Evolutionary conservation across 257 asterid genomes (phyloP), one percentile per base, ranked within the genome.

Genomic region (Mentha longifolia): DNA sequence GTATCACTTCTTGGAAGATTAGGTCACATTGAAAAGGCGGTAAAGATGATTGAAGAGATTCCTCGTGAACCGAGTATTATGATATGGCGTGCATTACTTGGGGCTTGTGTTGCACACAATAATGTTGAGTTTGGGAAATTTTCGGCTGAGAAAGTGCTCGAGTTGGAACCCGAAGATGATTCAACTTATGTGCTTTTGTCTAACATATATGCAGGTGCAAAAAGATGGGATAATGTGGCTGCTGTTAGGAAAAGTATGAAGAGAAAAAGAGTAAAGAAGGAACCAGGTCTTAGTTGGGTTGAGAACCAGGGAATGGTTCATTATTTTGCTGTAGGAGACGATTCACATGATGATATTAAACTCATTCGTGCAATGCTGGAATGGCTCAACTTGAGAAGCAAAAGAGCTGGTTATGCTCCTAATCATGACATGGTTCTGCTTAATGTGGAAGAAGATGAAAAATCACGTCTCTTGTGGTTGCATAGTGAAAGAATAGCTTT

Each of bases 51-150:
- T 46, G 80, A 83, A 67, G 88, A 86, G 79, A 86, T 93, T 28
- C 91, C 96, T 39, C 61, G 65, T 22, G 91, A 82, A 78, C 98
- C 97, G 12, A 91, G 96, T 78, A 85, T 93, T 63, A 93, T 93
- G 98, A 64, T 89, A 46, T 93, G 98, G 98, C 98, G 98, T 51
- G 90, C 98, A 31, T 74, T 93, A 74, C 95, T 93, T 41, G 97
- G 98, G 59, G 96, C 98, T 51, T 93, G 98, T 68, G 96, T 84
- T 78, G 84, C 79, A 2, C 94, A 85, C 70, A 86, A 84, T 22
- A 84, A 93, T 61, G 88, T 79, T n/a, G 96, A 89, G 72, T 82
- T 91, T 72, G 98, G 98, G 49, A 83, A 71, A 68, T 68, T 85
- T 46, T 84, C 96, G 59, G 98, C 98, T 39, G 85, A 85, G 71